phyloP scores from a whole-genome alignment of 495 filamentous ascomycete species.

The Elasticomyces elasticus region DNA sequence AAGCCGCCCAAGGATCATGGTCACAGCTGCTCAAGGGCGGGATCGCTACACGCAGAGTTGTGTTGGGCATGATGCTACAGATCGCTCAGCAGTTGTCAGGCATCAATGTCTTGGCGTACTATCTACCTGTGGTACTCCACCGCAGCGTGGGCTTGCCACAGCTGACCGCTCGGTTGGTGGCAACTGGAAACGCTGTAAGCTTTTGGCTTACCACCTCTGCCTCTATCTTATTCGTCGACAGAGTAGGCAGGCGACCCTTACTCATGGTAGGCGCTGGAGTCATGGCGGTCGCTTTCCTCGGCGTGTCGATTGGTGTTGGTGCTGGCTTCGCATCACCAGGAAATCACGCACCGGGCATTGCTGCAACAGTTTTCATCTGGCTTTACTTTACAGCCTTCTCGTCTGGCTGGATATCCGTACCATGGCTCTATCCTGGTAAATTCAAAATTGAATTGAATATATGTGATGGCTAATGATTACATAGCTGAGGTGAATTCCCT shows the following conservation, averaged over 20 bases:
- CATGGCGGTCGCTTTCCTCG: conserved; percentile 13
- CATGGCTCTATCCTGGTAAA: conserved; percentile 9
- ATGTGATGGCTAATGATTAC: conserved; percentile 46
- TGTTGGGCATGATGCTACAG: conserved; percentile 43
- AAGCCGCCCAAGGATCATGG: conserved; percentile 39
- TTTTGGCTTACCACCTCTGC: conserved; percentile 12
- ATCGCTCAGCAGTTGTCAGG: conserved; percentile 46
- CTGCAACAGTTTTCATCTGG: conserved; percentile 15
- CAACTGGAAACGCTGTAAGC: conserved; percentile 9
- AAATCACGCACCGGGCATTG: conserved; percentile 7
- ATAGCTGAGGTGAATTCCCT: conserved; percentile 52
- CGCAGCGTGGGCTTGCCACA: conserved; percentile 39
- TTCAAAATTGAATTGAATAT: not conserved
- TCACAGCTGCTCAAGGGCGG: conserved; percentile 37
- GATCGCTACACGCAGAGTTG: conserved; percentile 40
- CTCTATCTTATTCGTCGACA: conserved; percentile 14
- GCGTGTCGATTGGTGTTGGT: conserved; percentile 15
- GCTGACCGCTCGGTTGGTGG: conserved; percentile 11
- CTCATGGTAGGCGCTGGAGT: conserved; percentile 5
- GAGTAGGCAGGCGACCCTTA: conserved; percentile 7
- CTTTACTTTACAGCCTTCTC: conserved; percentile 13
- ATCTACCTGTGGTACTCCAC: conserved; percentile 36
- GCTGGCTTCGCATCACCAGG: conserved; percentile 3
- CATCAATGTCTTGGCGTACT: conserved; percentile 35
- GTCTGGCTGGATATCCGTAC: conserved; percentile 9